A percentile compares a stretch with the other conserved stretches of the same genome.
These are phyloP conservation scores for Salvia miltiorrhiza DNA, from an alignment of 257 asterid species.

Conservation along the genomic window DNA sequence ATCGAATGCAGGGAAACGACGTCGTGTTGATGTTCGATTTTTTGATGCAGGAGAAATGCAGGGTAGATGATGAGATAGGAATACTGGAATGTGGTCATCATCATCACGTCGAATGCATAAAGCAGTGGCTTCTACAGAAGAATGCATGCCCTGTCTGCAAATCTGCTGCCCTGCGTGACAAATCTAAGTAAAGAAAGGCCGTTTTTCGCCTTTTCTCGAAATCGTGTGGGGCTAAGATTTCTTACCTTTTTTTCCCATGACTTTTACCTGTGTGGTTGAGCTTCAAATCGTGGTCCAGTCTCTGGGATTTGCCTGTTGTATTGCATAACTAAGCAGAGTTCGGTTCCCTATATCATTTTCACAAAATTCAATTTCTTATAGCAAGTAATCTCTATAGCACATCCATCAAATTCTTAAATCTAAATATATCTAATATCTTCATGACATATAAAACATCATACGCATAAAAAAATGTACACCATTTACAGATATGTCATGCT, in stretches of 20 bases:
- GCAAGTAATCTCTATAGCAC: neutral
- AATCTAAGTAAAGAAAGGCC: neutral
- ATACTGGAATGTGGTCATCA: slow-evolving; percentile 53
- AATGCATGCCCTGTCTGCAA: slow-evolving; percentile 64
- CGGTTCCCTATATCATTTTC: neutral
- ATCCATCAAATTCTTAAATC: no score
- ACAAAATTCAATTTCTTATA: neutral
- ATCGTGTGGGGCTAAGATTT: neutral
- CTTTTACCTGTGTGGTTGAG: neutral
- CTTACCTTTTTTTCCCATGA: neutral
- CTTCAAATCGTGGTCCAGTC: neutral
- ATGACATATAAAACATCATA: neutral
- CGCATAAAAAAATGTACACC: neutral
- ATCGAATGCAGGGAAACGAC: neutral
- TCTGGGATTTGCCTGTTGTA: neutral
- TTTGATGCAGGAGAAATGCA: slow-evolving; percentile 48
- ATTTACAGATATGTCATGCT: slow-evolving; percentile 21
- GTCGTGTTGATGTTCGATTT: neutral
- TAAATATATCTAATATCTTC: neutral
- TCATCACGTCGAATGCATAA: slow-evolving; percentile 61
- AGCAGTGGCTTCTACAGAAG: slow-evolving; percentile 58
- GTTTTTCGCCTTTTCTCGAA: neutral
- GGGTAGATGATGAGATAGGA: slow-evolving; percentile 35
- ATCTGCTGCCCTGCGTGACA: slow-evolving; percentile 32
- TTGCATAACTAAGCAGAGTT: neutral